A percentile compares a stretch with the other conserved stretches of the same genome.
These are phyloP conservation scores for Cladosporium halotolerans DNA, from an alignment of 2,329 filamentous ascomycete genomes.

Conservation along the genomic window DNA sequence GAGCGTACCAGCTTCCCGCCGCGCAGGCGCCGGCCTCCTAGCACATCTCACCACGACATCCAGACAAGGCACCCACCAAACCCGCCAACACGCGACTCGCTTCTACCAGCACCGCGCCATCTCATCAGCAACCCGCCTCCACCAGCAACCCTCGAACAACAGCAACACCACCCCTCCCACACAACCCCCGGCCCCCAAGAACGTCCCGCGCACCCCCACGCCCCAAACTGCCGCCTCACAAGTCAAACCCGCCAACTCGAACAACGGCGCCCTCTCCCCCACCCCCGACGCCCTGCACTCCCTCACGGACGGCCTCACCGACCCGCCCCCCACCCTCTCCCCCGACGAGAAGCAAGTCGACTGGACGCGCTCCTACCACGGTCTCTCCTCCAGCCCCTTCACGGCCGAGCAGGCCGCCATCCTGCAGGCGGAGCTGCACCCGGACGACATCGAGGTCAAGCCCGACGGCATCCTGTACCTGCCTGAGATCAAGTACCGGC, in stretches of 20 bases:
- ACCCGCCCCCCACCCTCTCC: constrained; percentile 43
- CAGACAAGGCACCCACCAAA: constrained; percentile 10
- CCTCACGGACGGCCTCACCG: constrained; percentile 47
- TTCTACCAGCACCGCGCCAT: constrained; percentile 16
- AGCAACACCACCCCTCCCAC: background rate
- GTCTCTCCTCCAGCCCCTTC: constrained; percentile 66
- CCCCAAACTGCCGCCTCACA: constrained; percentile 1
- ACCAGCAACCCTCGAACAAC: constrained; percentile 11
- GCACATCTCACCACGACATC: constrained; percentile 16
- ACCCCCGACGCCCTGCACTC: constrained; percentile 28
- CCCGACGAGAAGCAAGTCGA: constrained; percentile 55
- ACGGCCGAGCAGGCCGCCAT: constrained; percentile 61
- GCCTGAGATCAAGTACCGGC: constrained; percentile 94
- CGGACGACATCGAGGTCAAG: constrained; percentile 88
- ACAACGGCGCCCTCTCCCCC: constrained; percentile 18
- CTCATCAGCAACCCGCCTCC: constrained; percentile 20
- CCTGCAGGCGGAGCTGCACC: constrained; percentile 60
- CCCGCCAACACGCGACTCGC: background rate
- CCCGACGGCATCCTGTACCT: constrained; percentile 94
- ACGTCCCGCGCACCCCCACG: constrained; percentile 4
- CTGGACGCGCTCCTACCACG: constrained; percentile 81
- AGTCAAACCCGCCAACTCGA: constrained; percentile 8
- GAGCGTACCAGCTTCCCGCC: constrained; percentile 17
- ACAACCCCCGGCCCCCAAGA: background rate
- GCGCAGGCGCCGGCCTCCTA: constrained; percentile 20